Base-by-base conservation (phyloP, 2,329 filamentous ascomycete species). In the Sporothrix globosa region DNA sequence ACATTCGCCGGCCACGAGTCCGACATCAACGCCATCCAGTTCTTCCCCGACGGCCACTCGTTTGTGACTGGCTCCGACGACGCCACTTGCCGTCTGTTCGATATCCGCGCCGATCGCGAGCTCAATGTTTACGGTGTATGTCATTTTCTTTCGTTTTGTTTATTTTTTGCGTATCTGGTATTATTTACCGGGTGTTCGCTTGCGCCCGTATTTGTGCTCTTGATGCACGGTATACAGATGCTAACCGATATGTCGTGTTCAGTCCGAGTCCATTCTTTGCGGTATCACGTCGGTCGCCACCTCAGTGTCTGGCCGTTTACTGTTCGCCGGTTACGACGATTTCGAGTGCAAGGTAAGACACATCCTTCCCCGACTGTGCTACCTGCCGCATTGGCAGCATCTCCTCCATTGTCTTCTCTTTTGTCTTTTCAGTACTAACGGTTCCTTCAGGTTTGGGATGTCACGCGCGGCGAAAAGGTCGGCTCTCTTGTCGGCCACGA, bases 1-100 rank as follows among this genome's bases (percentile, higher is more conserved):
- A 99, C 96, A 2, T 99, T 99, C 81, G 94, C 96, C 68, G 96
- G 96, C 39, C 96, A 98, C 82, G 96, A 98, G 82, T 97, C 94
- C 58, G 96, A 99, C 79, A 99, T 99, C 85, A 99, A 99, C 81
- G 96, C 96, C 76, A 97, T 99, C 74, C 96, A 98, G 80, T 99
- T 98, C 85, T 98, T 98, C 89, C 96, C 96, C 69, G 96, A 98
- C 78, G 96, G 96, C 73, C 97, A 98, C 81, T 97, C 96, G 34
- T 98, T 99, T 78, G 96, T 97, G 75, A 98, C 96, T 69, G 96
- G 96, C 71, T 98, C 96, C 58, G 96, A 99, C 77, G 96, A 99
- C 80, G 96, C 96, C 69, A 97, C 95, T 52, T 99, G 96, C 86
- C 90, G 96, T 75, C 87, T 99, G 52, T 99, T 99, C 79, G 96